Evolutionary conservation across 2,329 filamentous ascomycete genomes (phyloP).

Genomic region (Aureobasidium uvarum): DNA sequence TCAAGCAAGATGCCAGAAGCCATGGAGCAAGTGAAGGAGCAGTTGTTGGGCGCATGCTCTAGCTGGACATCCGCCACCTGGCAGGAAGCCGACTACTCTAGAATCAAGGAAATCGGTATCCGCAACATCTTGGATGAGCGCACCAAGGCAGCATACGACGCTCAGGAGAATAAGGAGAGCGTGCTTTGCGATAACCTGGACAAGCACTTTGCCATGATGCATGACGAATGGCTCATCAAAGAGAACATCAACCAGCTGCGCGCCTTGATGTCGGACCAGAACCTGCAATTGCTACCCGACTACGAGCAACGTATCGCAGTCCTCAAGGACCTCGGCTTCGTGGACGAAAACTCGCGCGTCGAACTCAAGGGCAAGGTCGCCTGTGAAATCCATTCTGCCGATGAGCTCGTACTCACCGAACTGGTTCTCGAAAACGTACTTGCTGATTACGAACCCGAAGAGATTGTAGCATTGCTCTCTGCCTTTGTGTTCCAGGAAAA

Average conservation of each 20-base stretch:
- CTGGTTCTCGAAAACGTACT: conserved; percentile 95
- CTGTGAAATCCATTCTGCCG: conserved; percentile 95
- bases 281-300: conserved; percentile 90
- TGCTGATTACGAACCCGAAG: conserved; percentile 90
- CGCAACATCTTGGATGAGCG: conserved; percentile 77
- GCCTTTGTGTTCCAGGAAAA: conserved; percentile 98
- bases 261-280: conserved; percentile 90
- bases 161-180: conserved; percentile 61
- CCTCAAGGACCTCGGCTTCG: conserved; percentile 85
- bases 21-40: conserved; percentile 62
- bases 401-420: conserved; percentile 94
- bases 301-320: conserved; percentile 95
- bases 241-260: conserved; percentile 88
- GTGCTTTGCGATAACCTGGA: conserved; percentile 73
- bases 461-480: conserved; percentile 91
- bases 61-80: conserved; percentile 73
- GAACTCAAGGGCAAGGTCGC: conserved; percentile 98
- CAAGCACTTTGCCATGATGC: conserved; percentile 94
- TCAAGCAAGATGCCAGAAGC: conserved; percentile 48
- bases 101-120: conserved; percentile 77
- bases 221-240: conserved; percentile 94
- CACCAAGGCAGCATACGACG: conserved; percentile 59
- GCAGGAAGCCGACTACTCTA: conserved; percentile 79
- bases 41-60: conserved; percentile 65
- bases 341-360: conserved; percentile 82